Percentiles rank a stretch among this genome's conserved stretches.
These are phyloP conservation scores for Pseudodiploospora longispora DNA, from an alignment of 2,329 filamentous ascomycete genomes.

Conservation along the genomic window DNA sequence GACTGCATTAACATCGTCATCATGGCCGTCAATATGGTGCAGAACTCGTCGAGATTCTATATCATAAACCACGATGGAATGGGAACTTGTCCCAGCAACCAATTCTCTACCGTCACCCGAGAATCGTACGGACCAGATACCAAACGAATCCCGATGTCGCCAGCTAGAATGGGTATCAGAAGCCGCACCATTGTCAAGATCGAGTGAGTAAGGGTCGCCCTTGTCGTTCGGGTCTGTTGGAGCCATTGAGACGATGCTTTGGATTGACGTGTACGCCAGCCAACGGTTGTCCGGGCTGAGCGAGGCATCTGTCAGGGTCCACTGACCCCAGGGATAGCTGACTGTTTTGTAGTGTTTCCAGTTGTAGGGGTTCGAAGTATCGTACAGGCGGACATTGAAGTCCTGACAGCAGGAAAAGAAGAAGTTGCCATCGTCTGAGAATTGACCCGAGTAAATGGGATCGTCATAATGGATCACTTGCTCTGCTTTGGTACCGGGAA, in stretches of 20 bases:
- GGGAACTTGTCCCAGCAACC: conserved; percentile 75
- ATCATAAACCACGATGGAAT: conserved; percentile 82
- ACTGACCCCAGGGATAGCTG: conserved; percentile 75
- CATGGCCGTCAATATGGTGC: conserved; percentile 69
- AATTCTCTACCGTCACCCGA: conserved; percentile 86
- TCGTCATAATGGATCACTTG: conserved; percentile 81
- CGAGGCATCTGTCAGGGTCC: conserved; percentile 93
- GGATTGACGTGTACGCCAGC: conserved; percentile 85
- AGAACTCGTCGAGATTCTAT: conserved; percentile 72
- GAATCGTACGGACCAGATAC: conserved; percentile 87
- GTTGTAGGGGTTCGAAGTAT: conserved; percentile 88
- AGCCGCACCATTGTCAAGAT: conserved; percentile 41
- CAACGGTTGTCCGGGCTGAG: conserved; percentile 87
- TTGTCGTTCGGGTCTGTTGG: conserved; percentile 77
- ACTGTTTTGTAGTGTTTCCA: conserved; percentile 96
- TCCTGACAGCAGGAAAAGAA: conserved; percentile 91
- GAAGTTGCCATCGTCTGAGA: conserved; percentile 94
- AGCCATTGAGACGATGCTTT: conserved; percentile 74
- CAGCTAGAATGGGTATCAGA: conserved; percentile 16
- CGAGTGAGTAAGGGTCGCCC: conserved; percentile 71
- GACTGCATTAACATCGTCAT: conserved; percentile 90
- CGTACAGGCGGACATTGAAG: conserved; percentile 93
- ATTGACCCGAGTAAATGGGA: conserved; percentile 90
- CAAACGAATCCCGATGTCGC: conserved; percentile 32
- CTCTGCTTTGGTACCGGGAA: conserved; percentile 71